Evolutionary conservation across 345 rosid genomes (phyloP).

Genomic region (Arabidopsis arenosa): DNA sequence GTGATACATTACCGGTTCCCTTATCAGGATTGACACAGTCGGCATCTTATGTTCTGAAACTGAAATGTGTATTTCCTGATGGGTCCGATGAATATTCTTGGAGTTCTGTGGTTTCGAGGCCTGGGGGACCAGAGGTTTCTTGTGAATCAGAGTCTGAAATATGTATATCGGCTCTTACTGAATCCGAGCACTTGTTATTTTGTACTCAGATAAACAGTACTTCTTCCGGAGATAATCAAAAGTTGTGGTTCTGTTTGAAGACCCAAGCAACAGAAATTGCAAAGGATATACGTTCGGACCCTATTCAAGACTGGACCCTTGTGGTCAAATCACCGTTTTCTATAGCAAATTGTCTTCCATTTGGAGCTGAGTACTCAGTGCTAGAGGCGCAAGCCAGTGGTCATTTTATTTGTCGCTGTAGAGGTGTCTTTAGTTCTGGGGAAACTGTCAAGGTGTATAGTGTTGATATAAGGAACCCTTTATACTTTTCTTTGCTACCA

Average conservation of each 20-base stretch:
- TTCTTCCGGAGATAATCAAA: conserved; percentile 61
- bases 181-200: conserved; percentile 70
- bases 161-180: conserved; percentile 69
- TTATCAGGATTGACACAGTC: conserved; percentile 65
- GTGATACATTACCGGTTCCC: conserved; percentile 77
- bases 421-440: conserved; percentile 73
- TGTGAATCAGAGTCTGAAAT: conserved; percentile 57
- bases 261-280: conserved; percentile 81
- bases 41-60: conserved; percentile 62
- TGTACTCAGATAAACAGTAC: conserved; percentile 67
- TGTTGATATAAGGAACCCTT: conserved; percentile 72
- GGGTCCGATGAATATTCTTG: conserved; percentile 68
- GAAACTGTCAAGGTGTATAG: conserved; percentile 72
- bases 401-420: conserved; percentile 62
- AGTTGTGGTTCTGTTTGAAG: conserved; percentile 82
- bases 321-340: conserved; percentile 85
- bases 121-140: conserved; percentile 45
- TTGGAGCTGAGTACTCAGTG: conserved; percentile 79
- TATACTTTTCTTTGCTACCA: conserved; percentile 80
- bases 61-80: conserved; percentile 62
- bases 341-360: conserved; percentile 82
- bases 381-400: conserved; percentile 74
- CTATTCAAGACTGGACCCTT: conserved; percentile 91
- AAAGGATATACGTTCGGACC: conserved; percentile 72
- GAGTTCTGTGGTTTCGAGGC: conserved; percentile 74